Base-by-base conservation (phyloP, 371 early-diverging fungal species). In the Actinomortierella wolfii region DNA sequence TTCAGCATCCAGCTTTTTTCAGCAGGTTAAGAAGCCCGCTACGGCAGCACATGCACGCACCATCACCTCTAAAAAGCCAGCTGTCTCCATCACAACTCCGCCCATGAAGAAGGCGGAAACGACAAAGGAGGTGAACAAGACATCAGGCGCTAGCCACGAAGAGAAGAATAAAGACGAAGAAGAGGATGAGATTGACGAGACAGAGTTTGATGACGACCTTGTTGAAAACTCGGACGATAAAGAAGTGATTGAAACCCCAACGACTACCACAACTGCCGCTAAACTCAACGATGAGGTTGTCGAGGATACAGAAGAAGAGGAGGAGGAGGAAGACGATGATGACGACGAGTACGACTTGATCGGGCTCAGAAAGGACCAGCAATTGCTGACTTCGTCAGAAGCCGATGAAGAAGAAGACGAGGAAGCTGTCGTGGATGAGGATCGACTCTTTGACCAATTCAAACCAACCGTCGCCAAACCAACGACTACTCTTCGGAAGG, bases 21-120 rank as follows among this genome's bases (percentile, higher is more conserved):
- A 59, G 51, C 64, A 64, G 21, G 70, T 64, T 28, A 64, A 54
- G 61, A 69, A 69, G 28, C 56, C 64, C 15, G 54, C 70, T 8
- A 69, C 63, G 20, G 42, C 54, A 0, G 57, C 56, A 14, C 64
- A 64, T 39, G 54, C 34, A 34, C 34, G 34, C 34, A 34, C 60
- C 13, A 57, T 64, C 28, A 57, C 60, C 25, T 57, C 42, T 28
- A 69, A 69, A 60, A 59, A 64, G 51, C 9, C 43, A 13, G 24
- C 34, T 5, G 18, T 45, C 2, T 5, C 54, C 2, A 53, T 13
- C 53, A 53, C 20, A 40, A 8, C 20, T 15, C n/a, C 40, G 5
- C 25, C 29, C 52, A 45, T 34, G n/a, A 46, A 40, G 6, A 34
- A 54, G 23, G 20, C 21, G 14, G 54, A 18, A 24, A 17, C 54